These are phyloP conservation scores for Pyricularia sp. DNA, from an alignment of 2,329 filamentous ascomycete species.

Conservation along the genomic window DNA sequence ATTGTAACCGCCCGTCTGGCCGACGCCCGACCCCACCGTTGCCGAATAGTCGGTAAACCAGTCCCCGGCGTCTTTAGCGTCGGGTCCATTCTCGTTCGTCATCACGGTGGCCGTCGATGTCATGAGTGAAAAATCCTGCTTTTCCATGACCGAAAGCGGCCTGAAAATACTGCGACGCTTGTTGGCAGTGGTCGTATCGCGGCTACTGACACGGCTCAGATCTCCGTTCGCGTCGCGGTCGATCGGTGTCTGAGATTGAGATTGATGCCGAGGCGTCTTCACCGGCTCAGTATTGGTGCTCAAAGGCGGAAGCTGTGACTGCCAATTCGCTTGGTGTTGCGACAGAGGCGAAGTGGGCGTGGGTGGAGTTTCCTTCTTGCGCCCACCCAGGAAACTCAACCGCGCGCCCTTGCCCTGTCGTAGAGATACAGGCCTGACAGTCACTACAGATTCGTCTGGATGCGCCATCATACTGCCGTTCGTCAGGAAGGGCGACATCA, in stretches of 20 bases:
- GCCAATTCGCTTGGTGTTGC: constrained; percentile 9
- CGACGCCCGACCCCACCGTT: background rate
- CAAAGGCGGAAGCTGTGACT: constrained; percentile 6
- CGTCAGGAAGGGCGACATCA: constrained; percentile 17
- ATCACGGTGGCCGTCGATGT: background rate
- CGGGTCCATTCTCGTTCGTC: constrained; percentile 5
- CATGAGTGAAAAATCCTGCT: background rate
- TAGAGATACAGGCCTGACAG: constrained; percentile 40
- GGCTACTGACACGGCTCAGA: constrained; percentile 17
- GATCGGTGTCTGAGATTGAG: constrained; percentile 2
- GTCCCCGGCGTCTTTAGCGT: constrained; percentile 14
- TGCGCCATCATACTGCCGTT: constrained; percentile 15
- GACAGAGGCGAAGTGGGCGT: constrained; percentile 11
- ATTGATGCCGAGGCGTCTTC: constrained; percentile 5
- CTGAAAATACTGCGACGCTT: constrained; percentile 38
- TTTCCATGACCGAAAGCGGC: constrained; percentile 14
- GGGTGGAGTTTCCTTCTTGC: constrained; percentile 32
- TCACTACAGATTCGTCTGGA: constrained; percentile 34
- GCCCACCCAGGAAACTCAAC: constrained; percentile 47
- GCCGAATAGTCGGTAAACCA: constrained; percentile 21
- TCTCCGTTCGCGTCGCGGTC: constrained; percentile 19
- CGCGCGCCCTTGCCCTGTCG: constrained; percentile 41
- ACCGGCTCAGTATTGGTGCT: constrained; percentile 2
- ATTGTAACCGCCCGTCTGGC: background rate
- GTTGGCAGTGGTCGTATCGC: constrained; percentile 20